Evolutionary conservation across 108 stramenopile species (phyloP).

Genomic region (Schizochytrium sp.): DNA sequence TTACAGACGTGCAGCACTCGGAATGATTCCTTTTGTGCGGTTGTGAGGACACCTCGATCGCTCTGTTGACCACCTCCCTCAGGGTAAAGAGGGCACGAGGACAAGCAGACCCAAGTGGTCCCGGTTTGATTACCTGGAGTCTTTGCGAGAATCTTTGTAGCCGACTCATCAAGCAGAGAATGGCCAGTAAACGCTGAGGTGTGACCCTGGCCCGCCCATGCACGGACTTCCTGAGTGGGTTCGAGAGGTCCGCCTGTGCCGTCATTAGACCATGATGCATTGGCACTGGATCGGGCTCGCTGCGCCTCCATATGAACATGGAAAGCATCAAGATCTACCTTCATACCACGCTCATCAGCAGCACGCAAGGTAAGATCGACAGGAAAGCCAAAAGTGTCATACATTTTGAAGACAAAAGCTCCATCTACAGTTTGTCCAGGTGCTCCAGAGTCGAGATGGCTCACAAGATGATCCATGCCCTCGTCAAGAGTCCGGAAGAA

Average conservation of each 20-base stretch:
- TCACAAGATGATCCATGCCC: conserved; percentile 90
- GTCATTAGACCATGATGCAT: background rate
- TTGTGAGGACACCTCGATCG: conserved; percentile 82
- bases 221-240: conserved; percentile 83
- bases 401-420: conserved; percentile 83
- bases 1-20: conserved; percentile 35
- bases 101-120: conserved; percentile 83
- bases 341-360: conserved; percentile 93
- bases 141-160: background rate
- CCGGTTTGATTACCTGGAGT: conserved; percentile 15
- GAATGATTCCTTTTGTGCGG: background rate
- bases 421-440: conserved; percentile 79
- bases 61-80: conserved; percentile 95
- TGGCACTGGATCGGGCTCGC: conserved; percentile 76
- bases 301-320: conserved; percentile 90
- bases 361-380: conserved; percentile 96
- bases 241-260: conserved; percentile 78
- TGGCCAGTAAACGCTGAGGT: background rate
- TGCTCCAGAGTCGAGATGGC: conserved; percentile 70
- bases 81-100: conserved; percentile 92
- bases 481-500: conserved; percentile 95
- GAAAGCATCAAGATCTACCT: conserved; percentile 89
- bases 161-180: background rate
- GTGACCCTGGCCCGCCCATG: conserved; percentile 71
- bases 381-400: conserved; percentile 97